Evolutionary conservation across 148 eudicot genomes (phyloP).

Genomic region (Camellia sinensis): DNA sequence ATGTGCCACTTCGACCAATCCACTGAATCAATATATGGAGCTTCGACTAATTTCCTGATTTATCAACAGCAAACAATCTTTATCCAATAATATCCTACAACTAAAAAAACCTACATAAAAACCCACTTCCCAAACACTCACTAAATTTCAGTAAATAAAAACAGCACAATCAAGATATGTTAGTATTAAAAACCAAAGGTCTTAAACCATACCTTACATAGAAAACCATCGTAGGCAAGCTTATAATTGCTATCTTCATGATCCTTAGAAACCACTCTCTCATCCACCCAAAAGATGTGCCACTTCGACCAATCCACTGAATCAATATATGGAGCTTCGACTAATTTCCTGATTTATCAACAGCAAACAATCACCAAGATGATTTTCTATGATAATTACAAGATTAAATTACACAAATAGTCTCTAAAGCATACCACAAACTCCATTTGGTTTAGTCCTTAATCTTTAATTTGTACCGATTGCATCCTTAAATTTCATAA

Average conservation of each 20-base stretch:
- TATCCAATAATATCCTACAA: too few relatives aligned
- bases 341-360: conserved; percentile 53
- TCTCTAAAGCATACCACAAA: too few relatives aligned
- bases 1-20: conserved; percentile 80
- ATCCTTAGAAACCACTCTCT: conserved; percentile 82
- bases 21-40: conserved; percentile 43
- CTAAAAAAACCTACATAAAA: too few relatives aligned
- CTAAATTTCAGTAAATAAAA: not conserved
- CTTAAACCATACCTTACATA: conserved; percentile 62
- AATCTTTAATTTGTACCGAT: too few relatives aligned
- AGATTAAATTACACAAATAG: too few relatives aligned
- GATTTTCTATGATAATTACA: not conserved
- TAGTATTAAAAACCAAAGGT: not conserved
- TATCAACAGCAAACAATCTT: not conserved
- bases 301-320: conserved; percentile 89
- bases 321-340: conserved; percentile 58
- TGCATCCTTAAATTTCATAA: too few relatives aligned
- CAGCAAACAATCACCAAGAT: not conserved
- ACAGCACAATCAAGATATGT: not conserved
- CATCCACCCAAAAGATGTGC: conserved; percentile 94
- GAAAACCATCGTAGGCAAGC: conserved; percentile 68
- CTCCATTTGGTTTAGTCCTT: too few relatives aligned
- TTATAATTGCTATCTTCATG: conserved; percentile 81
- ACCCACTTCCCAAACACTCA: not conserved
- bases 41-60: conserved; percentile 51